phyloP scores from a whole-genome alignment of 208 protist genomes.

The Kentomonas sorsogonicus region DNA sequence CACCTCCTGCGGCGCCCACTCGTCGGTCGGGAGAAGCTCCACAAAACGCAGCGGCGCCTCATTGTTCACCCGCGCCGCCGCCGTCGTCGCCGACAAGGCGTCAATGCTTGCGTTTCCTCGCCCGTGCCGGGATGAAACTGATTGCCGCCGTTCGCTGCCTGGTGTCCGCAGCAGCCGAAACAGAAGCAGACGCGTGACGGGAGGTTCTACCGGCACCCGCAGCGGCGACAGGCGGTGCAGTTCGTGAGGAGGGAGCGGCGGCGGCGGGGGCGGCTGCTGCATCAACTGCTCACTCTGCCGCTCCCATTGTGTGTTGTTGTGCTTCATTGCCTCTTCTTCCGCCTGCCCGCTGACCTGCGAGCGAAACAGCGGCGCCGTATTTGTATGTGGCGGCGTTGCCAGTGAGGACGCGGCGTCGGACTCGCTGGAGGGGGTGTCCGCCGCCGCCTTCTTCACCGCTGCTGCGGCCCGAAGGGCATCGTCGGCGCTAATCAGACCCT shows the following conservation, averaged over 20 bases:
- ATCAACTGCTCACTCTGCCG: background rate
- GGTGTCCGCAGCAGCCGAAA: background rate
- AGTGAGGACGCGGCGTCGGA: background rate
- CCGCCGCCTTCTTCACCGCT: background rate
- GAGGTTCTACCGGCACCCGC: background rate
- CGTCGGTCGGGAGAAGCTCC: background rate
- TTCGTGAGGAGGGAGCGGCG: background rate
- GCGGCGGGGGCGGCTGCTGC: background rate
- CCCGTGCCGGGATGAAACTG: background rate
- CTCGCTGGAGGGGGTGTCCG: background rate
- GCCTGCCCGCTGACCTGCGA: background rate
- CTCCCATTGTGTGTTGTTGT: background rate
- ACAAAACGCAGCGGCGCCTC: background rate
- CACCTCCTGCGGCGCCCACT: background rate
- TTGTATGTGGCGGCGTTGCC: background rate
- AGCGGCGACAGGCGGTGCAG: background rate
- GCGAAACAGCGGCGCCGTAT: background rate
- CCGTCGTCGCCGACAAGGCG: background rate
- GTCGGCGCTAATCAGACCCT: background rate
- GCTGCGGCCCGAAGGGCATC: background rate
- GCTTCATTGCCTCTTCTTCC: background rate
- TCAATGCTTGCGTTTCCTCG: background rate
- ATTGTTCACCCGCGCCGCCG: background rate
- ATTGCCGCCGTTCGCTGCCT: background rate
- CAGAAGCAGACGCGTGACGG: background rate